Percentiles rank a stretch among this genome's conserved stretches.
These are phyloP conservation scores for Diaporthe citri DNA, from an alignment of 2,329 filamentous ascomycete genomes.

Conservation along the genomic window DNA sequence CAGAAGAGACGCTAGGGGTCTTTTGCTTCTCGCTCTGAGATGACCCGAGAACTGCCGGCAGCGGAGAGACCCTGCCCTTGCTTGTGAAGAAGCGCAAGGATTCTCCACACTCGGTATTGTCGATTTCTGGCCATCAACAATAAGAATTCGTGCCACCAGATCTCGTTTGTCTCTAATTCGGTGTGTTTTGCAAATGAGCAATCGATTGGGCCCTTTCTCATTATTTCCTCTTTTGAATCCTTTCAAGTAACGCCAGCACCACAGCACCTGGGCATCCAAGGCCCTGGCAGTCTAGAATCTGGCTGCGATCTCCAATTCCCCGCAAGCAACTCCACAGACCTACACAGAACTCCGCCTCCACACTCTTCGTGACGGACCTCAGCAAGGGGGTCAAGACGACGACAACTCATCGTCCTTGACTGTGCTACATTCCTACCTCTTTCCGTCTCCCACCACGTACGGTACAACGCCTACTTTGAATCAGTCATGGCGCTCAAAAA, in stretches of 20 bases:
- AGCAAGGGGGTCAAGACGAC: not conserved
- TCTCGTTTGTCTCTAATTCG: not conserved
- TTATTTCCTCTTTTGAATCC: not conserved
- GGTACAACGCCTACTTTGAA: not conserved
- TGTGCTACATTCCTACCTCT: not conserved
- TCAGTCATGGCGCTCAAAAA: conserved; percentile 57
- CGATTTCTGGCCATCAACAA: conserved; percentile 12
- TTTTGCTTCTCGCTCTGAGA: conserved; percentile 21
- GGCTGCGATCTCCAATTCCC: not conserved
- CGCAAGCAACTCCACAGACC: conserved; percentile 15
- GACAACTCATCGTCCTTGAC: not conserved
- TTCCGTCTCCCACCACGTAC: no score
- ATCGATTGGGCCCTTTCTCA: not conserved
- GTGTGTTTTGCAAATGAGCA: not conserved
- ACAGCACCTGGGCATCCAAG: not conserved
- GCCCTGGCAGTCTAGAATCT: not conserved
- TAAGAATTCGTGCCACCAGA: not conserved
- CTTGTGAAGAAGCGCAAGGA: conserved; percentile 5
- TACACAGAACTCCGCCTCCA: not conserved
- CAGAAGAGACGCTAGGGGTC: not conserved
- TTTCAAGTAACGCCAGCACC: not conserved
- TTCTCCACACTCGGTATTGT: conserved; percentile 26
- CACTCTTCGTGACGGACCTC: not conserved
- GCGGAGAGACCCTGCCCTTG: not conserved
- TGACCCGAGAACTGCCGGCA: conserved; percentile 24